These are phyloP conservation scores for Astragalus glycyphyllos DNA, from an alignment of 306 rosid genomes.

Conservation along the genomic window DNA sequence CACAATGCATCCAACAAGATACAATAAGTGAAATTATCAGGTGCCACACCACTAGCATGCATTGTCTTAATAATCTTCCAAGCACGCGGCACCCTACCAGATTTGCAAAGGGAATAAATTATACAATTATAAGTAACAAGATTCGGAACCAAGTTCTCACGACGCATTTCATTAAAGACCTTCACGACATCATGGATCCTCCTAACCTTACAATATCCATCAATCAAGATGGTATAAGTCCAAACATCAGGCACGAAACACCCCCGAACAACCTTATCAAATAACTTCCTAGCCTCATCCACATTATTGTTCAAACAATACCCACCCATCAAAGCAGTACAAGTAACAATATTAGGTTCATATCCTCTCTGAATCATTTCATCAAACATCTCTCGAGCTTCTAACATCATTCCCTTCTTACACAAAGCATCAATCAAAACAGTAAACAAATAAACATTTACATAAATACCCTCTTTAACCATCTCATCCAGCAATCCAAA, in stretches of 20 bases:
- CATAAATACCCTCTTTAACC: not conserved
- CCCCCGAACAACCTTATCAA: constrained; percentile 17
- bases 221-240: constrained; percentile 33
- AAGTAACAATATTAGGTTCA: constrained; percentile 34
- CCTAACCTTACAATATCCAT: constrained; percentile 41
- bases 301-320: constrained; percentile 32
- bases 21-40: constrained; percentile 33
- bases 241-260: constrained; percentile 35
- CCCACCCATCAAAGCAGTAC: constrained; percentile 37
- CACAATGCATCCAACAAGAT: constrained; percentile 40
- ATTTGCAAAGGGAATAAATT: constrained; percentile 28
- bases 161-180: constrained; percentile 33
- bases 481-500: constrained; percentile 19
- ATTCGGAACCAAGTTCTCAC: constrained; percentile 17
- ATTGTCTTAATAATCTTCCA: constrained; percentile 15
- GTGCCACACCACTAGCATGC: not conserved
- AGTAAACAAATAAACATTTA: constrained; percentile 27
- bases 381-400: constrained; percentile 19
- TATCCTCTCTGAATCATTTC: constrained; percentile 34
- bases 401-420: constrained; percentile 28
- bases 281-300: constrained; percentile 37
- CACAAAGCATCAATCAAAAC: constrained; percentile 37
- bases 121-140: constrained; percentile 35
- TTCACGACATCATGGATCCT: constrained; percentile 27
- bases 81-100: constrained; percentile 33